These are phyloP conservation scores for Wilcoxina mikolae DNA, from an alignment of 495 filamentous ascomycete species.

Conservation along the genomic window DNA sequence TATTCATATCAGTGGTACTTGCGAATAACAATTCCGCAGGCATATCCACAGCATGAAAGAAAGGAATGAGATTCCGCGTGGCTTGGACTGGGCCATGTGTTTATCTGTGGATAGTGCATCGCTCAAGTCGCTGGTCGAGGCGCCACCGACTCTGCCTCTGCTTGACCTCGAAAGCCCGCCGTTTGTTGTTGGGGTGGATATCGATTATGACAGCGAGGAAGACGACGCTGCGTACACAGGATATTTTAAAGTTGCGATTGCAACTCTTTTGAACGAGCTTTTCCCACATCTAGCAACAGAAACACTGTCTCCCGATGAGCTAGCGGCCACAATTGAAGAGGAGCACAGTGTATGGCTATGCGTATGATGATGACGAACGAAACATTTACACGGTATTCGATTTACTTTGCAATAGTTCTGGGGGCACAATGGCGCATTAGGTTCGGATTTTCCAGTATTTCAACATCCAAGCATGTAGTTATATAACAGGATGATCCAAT, in stretches of 20 bases:
- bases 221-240: neutral
- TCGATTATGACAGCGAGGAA: neutral
- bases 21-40: neutral
- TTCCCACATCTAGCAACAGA: neutral
- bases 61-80: neutral
- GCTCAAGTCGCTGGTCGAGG: neutral
- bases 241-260: neutral
- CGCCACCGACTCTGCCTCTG: neutral
- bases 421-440: too few relatives aligned
- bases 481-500: too few relatives aligned
- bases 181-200: neutral
- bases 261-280: neutral
- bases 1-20: neutral
- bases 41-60: neutral
- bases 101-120: neutral
- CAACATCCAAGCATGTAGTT: too few relatives aligned
- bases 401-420: too few relatives aligned
- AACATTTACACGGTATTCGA: too few relatives aligned
- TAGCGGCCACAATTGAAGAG: too few relatives aligned
- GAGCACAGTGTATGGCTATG: too few relatives aligned
- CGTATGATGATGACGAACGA: too few relatives aligned
- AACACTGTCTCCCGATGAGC: neutral
- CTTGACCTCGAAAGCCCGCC: neutral
- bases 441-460: too few relatives aligned
- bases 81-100: neutral